Evolutionary conservation across 129 eudicot genomes (phyloP), one percentile per base, ranked within the genome.

Genomic region (Lactuca saligna): DNA sequence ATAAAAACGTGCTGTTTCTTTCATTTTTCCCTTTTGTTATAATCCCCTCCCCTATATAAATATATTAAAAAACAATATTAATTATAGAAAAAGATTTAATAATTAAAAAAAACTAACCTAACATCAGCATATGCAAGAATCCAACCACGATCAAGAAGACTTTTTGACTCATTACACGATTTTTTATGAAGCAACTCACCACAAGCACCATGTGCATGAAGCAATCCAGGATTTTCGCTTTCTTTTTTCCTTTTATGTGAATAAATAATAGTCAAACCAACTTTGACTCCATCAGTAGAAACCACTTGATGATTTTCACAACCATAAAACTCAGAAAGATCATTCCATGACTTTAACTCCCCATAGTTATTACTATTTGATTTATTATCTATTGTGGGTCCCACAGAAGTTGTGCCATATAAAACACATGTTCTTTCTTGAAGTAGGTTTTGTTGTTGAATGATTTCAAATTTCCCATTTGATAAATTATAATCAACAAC

Each of bases 61-160:
- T 20, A 20, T 20, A 20, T 20, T 20, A 20, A 20, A 20, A 20
- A 20, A 20, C n/a, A 17, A 44, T 31, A 20, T 33, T 20, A 20
- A 20, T 20, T 20, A 20, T 20, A 20, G 20, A 20, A 20, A 0
- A 20, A 20, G 20, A 20, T 20, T 20, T 20, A 20, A 20, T 20
- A 20, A 20, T 20, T 20, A 20, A 20, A 44, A 38, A 6, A 69
- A 64, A 83, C 82, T 41, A 35, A 92, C 98, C 98, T 81, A 42
- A 88, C 98, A 88, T 92, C 98, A 32, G 98, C 96, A 82, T 92
- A 88, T 63, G 91, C 98, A 54, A 91, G 71, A 70, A 91, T 85
- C 98, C 98, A 92, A 58, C 98, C 98, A 41, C 91, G 96, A 82
- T 92, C 98, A 9, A 92, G 89, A 65, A 92, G 91, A 86, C 96